Conservation (phyloP, 352 stramenopile genomes). For the Phytophthora palmivora region DNA sequence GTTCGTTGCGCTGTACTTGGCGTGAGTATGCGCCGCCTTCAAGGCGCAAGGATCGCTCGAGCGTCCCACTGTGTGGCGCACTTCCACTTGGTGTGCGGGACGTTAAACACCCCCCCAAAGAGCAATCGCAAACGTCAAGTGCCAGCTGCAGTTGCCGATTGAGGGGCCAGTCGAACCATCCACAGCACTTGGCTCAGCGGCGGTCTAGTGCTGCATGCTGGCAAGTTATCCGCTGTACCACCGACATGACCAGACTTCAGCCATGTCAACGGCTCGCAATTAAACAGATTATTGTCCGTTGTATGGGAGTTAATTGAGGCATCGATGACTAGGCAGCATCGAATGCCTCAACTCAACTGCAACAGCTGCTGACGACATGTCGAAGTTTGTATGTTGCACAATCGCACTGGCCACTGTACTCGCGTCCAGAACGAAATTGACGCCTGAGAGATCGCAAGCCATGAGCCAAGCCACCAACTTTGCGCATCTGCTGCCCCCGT, state of each 20-base stretch:
- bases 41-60: conserved; percentile 35
- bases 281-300: too few species aligned
- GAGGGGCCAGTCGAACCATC: conserved; percentile 3
- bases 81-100: conserved; percentile 12
- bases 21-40: conserved; percentile 25
- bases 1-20: conserved; percentile 24
- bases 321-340: conserved; percentile 22
- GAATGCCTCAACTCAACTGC: not conserved
- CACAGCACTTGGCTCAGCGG: conserved; percentile 1
- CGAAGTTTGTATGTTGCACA: conserved; percentile 10
- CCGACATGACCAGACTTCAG: too few species aligned
- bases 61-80: conserved; percentile 21
- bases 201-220: too few species aligned
- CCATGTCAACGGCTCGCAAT: too few species aligned
- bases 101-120: not conserved
- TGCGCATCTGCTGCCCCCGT: conserved; percentile 73
- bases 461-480: conserved; percentile 44
- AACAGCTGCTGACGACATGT: conserved; percentile 14
- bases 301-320: too few species aligned
- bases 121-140: not conserved
- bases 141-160: conserved; percentile 9
- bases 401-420: not conserved
- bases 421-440: too few species aligned
- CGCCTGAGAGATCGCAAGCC: not conserved
- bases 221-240: too few species aligned